Evolutionary conservation across 306 rosid species (phyloP), one percentile per base, ranked within the genome.

Genomic region (Inga laurina): DNA sequence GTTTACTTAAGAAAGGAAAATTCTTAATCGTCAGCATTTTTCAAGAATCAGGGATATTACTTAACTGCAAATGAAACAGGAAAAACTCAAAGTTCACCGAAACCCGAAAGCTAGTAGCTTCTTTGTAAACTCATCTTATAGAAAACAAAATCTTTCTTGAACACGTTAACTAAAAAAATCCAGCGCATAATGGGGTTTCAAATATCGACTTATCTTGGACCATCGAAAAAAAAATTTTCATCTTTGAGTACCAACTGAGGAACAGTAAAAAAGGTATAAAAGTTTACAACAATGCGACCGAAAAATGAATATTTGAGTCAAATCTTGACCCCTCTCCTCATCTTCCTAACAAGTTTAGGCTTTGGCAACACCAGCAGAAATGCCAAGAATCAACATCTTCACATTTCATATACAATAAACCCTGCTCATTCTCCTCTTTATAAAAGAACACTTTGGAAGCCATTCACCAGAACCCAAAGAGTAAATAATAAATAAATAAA

Each of bases 1-100:
- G 98, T 72, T 77, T 96, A 83, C 99, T 96, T 72, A 3, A 12
- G 57, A 16, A 81, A 86, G 71, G 35, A n/a, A 87, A 49, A 46
- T 39, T 75, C 82, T 21, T 62, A 35, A 65, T 64, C 41, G 43
- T 41, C 46, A 77, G 35, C 16, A 24, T 24, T n/a, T 19, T 57
- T 59, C 73, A 59, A 57, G 35, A 70, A 64, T 8, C 68, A 27
- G 14, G 69, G 16, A 41, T 10, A 66, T 65, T 10, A 66, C 34
- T 78, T 5, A 46, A 35, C 10, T 11, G 13, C 39, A 64, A 35
- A 67, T 67, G 18, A 52, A 52, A 79, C 27, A n/a, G 24, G 16
- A 18, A 69, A 52, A 16, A 67, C 27, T 34, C 45, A 67, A 67
- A 69, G 39, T 37, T 19, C 45, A 37, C 5, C 3, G 27, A 16